Evolutionary conservation across 176 grass and related monocot species (phyloP), one percentile per base, ranked within the genome.

Genomic region (Rhynchospora tenuis): DNA sequence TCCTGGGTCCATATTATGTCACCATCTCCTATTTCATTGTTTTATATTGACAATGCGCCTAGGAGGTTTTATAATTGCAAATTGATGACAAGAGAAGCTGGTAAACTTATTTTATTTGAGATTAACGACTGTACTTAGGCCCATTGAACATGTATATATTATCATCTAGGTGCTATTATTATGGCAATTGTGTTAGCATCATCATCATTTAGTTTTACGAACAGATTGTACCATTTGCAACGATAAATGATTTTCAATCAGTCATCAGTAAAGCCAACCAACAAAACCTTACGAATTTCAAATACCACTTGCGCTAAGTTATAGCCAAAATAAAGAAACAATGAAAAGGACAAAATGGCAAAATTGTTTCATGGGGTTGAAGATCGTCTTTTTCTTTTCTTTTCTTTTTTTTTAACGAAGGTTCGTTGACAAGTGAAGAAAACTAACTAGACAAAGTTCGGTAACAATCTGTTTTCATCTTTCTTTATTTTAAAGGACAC

Each of bases 81-180:
- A 51, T 74, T 74, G n/a, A 46, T 0, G 4, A 74, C 31, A 73
- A 55, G 14, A 55, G 16, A 6, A 38, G 15, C 1, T 43, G 4
- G 43, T 47, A 73, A 47, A 48, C 20, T 46, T 73, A 22, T 71
- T 73, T 29, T 55, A 76, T 76, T 73, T 73, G 69, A 47, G 72
- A 54, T 51, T 23, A 26, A 74, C 51, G 73, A 76, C 3, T 47
- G 24, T 76, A 76, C 1, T 55, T 76, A 52, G 20, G 48, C 20
- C 47, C 72, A 54, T 28, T 69, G 28, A n/a, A 4, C 7, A 69
- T 9, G 3, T 28, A 69, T 19, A 16, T 42, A 1, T 69, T 66
- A 13, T 16, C 2, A 68, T 68, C 1, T 75, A 10, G 17, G 42
- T 8, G 6, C 23, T 28, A 75, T 75, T 12, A 1, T 24, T 26